Evolutionary conservation across 495 filamentous ascomycete species (phyloP), one percentile per base, ranked within the genome.

Genomic region (Penicillium pancosmium): DNA sequence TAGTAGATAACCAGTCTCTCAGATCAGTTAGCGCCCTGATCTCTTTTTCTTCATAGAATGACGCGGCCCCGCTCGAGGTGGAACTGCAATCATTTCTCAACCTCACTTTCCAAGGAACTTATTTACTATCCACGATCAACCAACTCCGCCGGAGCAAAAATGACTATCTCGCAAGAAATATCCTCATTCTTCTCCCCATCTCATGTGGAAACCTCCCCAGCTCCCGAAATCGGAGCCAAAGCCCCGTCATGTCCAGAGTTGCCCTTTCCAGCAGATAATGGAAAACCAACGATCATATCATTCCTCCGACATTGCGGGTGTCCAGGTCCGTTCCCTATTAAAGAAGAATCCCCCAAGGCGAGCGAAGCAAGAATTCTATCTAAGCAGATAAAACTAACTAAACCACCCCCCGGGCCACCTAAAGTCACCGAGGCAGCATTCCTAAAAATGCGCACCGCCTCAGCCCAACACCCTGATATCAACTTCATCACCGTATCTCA

Each of bases 261-360:
- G 4, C 16, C 25, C 3, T 33, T 62, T 10, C 63, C 63, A 33
- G 41, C 41, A 9, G 23, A 46, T 4, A 59, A 58, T 44, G 51
- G 56, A 12, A 55, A 60, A 21, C 58, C 58, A 55, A 62, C 56
- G 4, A 44, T 66, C 18, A 25, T 66, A 16, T 12, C 57, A 44
- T 66, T 66, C 44, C 56, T 66, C 3, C 59, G 63, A 16, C 63
- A 66, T 25, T 66, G 63, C 34, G 63, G 63, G 11, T 66, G 63
- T 50, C 63, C 63, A 50, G 49, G 63, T 66, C 4, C 7, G 52
- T 56, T 1, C 5, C 59, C 46, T 27, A n/a, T 15, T 13, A 3
- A 10, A 36, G 12, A 36, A 36, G 6, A 36, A 5, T 23, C 23
- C 23, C 2, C 23, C 2, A 23, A 23, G 23, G 3, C 23, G 23